These are phyloP conservation scores for Flueggea neowawraea DNA, from an alignment of 441 rosid genomes.

Conservation along the genomic window DNA sequence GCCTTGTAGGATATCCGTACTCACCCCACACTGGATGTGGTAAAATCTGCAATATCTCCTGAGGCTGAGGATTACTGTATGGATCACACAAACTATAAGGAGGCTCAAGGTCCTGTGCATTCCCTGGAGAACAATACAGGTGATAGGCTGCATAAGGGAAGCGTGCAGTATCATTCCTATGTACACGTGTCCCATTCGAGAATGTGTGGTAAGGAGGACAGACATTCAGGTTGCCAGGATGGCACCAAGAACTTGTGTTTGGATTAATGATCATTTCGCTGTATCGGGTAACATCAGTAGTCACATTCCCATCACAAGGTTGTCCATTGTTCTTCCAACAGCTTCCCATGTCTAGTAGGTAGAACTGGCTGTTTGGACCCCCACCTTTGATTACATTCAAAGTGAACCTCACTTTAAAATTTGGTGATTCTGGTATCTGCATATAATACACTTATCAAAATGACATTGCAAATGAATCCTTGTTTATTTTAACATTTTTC, in stretches of 20 bases:
- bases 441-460: background rate
- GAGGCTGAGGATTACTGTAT: conserved; percentile 84
- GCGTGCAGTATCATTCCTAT: conserved; percentile 43
- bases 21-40: conserved; percentile 86
- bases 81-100: conserved; percentile 72
- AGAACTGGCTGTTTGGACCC: conserved; percentile 71
- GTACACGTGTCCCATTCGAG: conserved; percentile 44
- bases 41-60: conserved; percentile 74
- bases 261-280: conserved; percentile 82
- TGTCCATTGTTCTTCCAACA: conserved; percentile 86
- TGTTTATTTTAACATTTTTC: background rate
- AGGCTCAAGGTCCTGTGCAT: conserved; percentile 41
- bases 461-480: no score
- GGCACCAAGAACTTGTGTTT: conserved; percentile 42
- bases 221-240: conserved; percentile 29
- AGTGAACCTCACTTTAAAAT: conserved; percentile 63
- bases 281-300: conserved; percentile 68
- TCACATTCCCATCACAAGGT: conserved; percentile 62
- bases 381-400: conserved; percentile 63
- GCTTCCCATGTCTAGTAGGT: conserved; percentile 73
- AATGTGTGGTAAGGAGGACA: conserved; percentile 75
- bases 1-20: conserved; percentile 65
- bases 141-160: conserved; percentile 76
- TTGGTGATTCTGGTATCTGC: conserved; percentile 69
- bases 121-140: conserved; percentile 67